These are phyloP conservation scores for Alternaria brassicicola DNA, from an alignment of 2,329 filamentous ascomycete genomes.

Conservation along the genomic window DNA sequence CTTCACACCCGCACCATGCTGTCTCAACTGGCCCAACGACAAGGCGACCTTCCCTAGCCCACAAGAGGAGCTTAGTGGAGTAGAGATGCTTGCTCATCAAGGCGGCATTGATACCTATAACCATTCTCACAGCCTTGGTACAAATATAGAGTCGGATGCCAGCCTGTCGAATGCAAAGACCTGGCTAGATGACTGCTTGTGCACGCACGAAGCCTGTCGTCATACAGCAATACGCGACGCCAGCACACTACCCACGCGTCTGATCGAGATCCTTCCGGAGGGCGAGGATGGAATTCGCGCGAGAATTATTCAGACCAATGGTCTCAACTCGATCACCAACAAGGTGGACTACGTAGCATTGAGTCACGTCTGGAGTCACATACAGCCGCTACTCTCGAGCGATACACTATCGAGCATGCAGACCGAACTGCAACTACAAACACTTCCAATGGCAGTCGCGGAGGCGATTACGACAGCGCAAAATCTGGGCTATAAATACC, in stretches of 20 bases:
- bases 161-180: conserved; percentile 25
- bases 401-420: conserved; percentile 21
- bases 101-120: conserved; percentile 23
- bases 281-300: conserved; percentile 19
- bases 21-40: conserved; percentile 46
- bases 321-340: conserved; percentile 14
- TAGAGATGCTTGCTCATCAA: conserved; percentile 32
- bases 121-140: conserved; percentile 13
- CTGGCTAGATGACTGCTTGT: conserved; percentile 40
- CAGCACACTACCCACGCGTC: conserved; percentile 37
- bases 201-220: conserved; percentile 36
- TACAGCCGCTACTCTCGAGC: conserved; percentile 30
- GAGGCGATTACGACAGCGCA: conserved; percentile 37
- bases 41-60: conserved; percentile 42
- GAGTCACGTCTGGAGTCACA: conserved; percentile 36
- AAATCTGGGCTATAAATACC: conserved; percentile 39
- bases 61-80: conserved; percentile 35
- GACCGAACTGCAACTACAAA: conserved; percentile 20
- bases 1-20: conserved; percentile 47
- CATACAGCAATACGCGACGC: conserved; percentile 7
- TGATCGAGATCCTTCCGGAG: conserved; percentile 37
- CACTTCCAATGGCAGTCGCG: conserved; percentile 30
- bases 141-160: conserved; percentile 4
- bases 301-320: conserved; percentile 32
- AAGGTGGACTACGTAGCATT: conserved; percentile 35